These are phyloP conservation scores for Elymus sibiricus DNA, from an alignment of 176 grass and related monocot species.

Conservation along the genomic window DNA sequence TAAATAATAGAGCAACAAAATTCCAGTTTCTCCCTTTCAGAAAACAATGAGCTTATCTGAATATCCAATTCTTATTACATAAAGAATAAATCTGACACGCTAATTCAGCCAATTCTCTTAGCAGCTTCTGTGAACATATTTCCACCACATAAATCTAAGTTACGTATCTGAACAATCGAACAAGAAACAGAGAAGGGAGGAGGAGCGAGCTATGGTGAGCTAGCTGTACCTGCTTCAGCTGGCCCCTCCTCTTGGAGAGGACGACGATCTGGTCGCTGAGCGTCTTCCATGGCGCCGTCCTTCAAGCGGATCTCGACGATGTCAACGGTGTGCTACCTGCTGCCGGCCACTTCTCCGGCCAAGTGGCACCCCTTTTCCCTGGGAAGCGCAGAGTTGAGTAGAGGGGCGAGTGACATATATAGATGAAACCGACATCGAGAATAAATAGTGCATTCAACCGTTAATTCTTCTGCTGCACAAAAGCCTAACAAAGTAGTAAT, in stretches of 20 bases:
- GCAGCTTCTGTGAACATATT: not conserved
- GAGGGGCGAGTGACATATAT: too few species aligned
- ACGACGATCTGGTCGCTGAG: constrained; percentile 88
- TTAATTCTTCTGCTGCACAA: too few species aligned
- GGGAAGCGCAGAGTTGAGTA: too few species aligned
- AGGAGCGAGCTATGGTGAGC: not conserved
- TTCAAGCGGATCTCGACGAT: constrained; percentile 87
- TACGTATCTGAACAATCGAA: not conserved
- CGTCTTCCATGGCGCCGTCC: constrained; percentile 76
- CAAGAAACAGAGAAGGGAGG: not conserved
- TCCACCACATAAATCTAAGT: not conserved
- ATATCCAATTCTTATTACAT: not conserved
- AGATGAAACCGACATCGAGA: too few species aligned
- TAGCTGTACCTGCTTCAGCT: constrained; percentile 76
- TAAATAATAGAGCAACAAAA: too few species aligned
- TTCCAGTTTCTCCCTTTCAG: not conserved
- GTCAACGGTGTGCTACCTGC: constrained; percentile 69
- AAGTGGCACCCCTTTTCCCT: too few species aligned
- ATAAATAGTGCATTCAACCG: not conserved
- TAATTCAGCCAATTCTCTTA: not conserved
- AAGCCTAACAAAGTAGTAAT: too few species aligned
- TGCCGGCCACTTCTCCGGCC: constrained; percentile 40
- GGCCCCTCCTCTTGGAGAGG: constrained; percentile 87
- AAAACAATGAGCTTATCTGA: not conserved
- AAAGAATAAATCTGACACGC: not conserved